Evolutionary conservation across 2,329 filamentous ascomycete genomes (phyloP).

Genomic region (Phaeosphaeriaceae sp.): DNA sequence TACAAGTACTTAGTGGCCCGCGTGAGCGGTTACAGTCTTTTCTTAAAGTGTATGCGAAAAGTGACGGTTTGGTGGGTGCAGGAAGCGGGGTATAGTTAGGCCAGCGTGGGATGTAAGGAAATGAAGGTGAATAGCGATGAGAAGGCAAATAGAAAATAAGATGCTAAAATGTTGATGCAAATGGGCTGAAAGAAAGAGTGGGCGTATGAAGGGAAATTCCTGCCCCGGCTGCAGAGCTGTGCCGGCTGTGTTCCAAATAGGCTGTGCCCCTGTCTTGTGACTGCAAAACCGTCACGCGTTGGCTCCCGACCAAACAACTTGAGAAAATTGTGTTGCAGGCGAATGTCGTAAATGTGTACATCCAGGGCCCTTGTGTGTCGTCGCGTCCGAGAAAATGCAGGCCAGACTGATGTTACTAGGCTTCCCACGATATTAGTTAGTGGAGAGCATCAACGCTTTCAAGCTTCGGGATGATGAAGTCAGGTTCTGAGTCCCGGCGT

Average conservation of each 20-base stretch:
- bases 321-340: constrained; percentile 12
- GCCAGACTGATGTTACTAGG: constrained; percentile 11
- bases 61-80: constrained; percentile 20
- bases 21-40: constrained; percentile 52
- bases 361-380: constrained; percentile 10
- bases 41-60: constrained; percentile 28
- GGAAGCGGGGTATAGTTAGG: constrained; percentile 41
- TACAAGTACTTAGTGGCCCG: constrained; percentile 45
- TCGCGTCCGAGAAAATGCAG: constrained; percentile 14
- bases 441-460: constrained; percentile 40
- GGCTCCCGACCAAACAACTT: constrained; percentile 21
- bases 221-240: constrained; percentile 15
- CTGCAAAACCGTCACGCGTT: constrained; percentile 4
- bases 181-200: constrained; percentile 19
- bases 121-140: constrained; percentile 10
- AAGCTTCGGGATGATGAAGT: constrained; percentile 37
- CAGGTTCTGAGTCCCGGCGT: constrained; percentile 46
- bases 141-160: constrained; percentile 21
- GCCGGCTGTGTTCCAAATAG: constrained; percentile 10
- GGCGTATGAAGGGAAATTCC: constrained; percentile 20
- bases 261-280: constrained; percentile 20
- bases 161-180: constrained; percentile 43
- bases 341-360: constrained; percentile 19
- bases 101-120: constrained; percentile 27
- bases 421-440: constrained; percentile 20